Evolutionary conservation across 345 rosid species (phyloP), one percentile per base, ranked within the genome.

Genomic region (Eucalyptus pauciflora): DNA sequence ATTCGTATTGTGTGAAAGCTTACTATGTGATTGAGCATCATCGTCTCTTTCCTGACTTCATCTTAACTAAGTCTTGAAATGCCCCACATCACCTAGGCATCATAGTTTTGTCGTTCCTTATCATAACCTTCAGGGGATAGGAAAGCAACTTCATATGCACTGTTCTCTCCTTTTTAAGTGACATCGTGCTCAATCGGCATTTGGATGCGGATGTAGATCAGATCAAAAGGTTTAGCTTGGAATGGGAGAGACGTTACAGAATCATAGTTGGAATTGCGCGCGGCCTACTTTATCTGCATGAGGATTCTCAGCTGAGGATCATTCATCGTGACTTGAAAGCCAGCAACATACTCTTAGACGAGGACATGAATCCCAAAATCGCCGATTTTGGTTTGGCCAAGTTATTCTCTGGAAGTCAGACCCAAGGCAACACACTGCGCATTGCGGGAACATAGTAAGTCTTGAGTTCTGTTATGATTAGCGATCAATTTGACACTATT

Each of bases 371-470:
- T 86, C 92, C 93, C 17, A 92, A 90, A 88, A 88, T 92, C 3
- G 87, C 91, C 3, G 91, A 92, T 86, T 92, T 92, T 64, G 91
- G 92, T 48, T 67, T 91, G 58, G 94, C 93, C 49, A 91, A 89
- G 86, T 83, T 91, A 8, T 90, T 93, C 56, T 85, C 56, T 48
- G 92, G 89, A 60, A 90, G 90, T 76, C 87, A 92, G 67, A 90
- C 86, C 46, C 88, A 90, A 87, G 93, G 91, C 69, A 88, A 89
- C 6, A 88, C 92, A 48, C 83, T 49, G 33, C 86, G 58, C 43
- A 86, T 92, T 87, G 91, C 90, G 13, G 91, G 94, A 33, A 91
- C 92, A 20, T 90, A 86, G 94, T 90, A 91, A 92, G 94, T 91
- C 60, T 20, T 50, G 60, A 88, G 31, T 58, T 60, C n/a, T 27